Conservation (phyloP, 2,329 filamentous ascomycete genomes). For the Incumbomyces lentus region DNA sequence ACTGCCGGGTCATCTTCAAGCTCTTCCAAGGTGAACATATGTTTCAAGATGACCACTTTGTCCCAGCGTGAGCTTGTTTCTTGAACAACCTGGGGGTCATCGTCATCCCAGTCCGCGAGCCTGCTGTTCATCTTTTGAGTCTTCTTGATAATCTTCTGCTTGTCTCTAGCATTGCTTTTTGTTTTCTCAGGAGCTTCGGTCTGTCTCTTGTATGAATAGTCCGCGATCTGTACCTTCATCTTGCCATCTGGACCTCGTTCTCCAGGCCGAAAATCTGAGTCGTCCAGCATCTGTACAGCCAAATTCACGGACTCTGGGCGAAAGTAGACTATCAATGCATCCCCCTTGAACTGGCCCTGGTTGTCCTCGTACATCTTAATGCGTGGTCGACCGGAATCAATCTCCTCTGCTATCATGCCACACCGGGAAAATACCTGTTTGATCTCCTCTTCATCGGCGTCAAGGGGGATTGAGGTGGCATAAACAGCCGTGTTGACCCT, state of each 20-base stretch:
- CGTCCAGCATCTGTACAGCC: constrained; percentile 43
- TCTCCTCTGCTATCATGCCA: constrained; percentile 87
- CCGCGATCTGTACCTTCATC: constrained; percentile 75
- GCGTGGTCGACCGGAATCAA: constrained; percentile 74
- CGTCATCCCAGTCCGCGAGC: constrained; percentile 90
- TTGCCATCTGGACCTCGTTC: constrained; percentile 43
- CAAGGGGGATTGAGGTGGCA: constrained; percentile 73
- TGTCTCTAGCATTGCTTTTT: constrained; percentile 50
- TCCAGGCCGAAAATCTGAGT: constrained; percentile 61
- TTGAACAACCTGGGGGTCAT: constrained; percentile 56
- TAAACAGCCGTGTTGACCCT: constrained; percentile 81
- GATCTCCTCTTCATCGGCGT: constrained; percentile 71
- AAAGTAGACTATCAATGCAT: constrained; percentile 89
- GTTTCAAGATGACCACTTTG: constrained; percentile 75
- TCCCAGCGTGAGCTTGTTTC: constrained; percentile 53
- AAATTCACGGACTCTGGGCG: constrained; percentile 81
- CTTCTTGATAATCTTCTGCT: constrained; percentile 82
- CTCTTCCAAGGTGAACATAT: constrained; percentile 85
- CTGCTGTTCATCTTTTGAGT: constrained; percentile 81
- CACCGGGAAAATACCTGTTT: constrained; percentile 76
- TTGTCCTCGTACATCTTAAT: constrained; percentile 89
- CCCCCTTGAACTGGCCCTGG: constrained; percentile 78
- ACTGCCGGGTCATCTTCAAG: constrained; percentile 75
- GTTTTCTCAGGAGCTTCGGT: constrained; percentile 52
- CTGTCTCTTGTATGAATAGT: constrained; percentile 83